Conservation (phyloP, 148 eudicot species). For the Vaccinium vitisidaea region DNA sequence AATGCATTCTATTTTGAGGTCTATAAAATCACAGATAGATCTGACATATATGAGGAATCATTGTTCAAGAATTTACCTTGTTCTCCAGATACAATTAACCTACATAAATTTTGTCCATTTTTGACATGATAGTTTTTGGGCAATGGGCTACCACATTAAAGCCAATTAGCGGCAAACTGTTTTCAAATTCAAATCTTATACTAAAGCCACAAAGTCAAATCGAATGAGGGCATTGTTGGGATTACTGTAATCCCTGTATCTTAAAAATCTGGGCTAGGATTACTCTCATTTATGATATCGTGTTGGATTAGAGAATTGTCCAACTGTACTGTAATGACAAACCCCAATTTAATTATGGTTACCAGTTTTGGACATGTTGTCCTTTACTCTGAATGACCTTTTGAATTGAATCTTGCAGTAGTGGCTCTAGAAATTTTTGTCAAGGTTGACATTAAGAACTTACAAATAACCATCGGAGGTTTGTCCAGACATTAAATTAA, state of each 20-base stretch:
- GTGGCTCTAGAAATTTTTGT: too few species aligned
- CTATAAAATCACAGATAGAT: background rate
- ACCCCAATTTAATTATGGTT: background rate
- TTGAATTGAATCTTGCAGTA: background rate
- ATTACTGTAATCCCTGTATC: background rate
- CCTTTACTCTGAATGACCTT: background rate
- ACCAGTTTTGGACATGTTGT: background rate
- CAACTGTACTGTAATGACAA: background rate
- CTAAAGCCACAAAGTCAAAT: background rate
- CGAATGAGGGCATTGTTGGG: background rate
- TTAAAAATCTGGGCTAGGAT: background rate
- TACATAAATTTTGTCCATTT: background rate
- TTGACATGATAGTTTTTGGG: background rate
- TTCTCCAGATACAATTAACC: background rate
- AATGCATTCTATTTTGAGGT: background rate
- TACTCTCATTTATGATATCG: background rate
- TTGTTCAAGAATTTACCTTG: background rate
- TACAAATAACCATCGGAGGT: too few species aligned
- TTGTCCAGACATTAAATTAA: too few species aligned
- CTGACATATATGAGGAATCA: background rate
- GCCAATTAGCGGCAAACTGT: background rate
- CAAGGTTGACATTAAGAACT: too few species aligned
- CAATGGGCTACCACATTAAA: background rate
- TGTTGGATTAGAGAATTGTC: background rate
- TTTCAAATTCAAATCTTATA: background rate